Percentiles rank a stretch among this genome's conserved stretches.
Conservation (phyloP, 2,329 filamentous ascomycete species). For the Cryphonectria nitschkei region DNA sequence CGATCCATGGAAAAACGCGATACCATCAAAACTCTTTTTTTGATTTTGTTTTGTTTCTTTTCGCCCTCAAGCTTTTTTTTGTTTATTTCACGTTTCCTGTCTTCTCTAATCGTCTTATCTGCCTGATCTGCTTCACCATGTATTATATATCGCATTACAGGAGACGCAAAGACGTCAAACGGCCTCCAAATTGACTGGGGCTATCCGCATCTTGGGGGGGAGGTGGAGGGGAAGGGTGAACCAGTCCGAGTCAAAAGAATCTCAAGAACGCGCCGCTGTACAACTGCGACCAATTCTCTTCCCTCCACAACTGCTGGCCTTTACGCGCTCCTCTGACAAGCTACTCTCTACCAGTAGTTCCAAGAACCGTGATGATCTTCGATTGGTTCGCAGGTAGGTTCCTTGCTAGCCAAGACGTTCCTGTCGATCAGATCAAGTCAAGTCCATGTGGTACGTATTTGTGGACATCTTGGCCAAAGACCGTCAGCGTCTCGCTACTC, state of each 20-base stretch:
- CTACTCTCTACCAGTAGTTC: neutral
- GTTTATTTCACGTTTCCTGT: neutral
- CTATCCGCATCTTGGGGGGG: neutral
- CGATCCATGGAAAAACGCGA: slow-evolving; percentile 16
- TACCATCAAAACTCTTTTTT: slow-evolving; percentile 20
- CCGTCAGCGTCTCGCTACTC: neutral
- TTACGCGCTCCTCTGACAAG: neutral
- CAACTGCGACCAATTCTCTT: neutral
- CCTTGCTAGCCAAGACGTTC: neutral
- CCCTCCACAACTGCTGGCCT: neutral
- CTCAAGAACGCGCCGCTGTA: neutral
- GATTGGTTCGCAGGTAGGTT: neutral
- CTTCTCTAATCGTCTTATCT: neutral
- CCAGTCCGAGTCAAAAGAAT: neutral
- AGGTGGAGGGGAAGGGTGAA: neutral
- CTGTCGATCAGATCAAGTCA: neutral
- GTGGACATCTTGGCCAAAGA: neutral
- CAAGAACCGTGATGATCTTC: neutral
- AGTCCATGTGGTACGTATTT: neutral
- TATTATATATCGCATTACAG: slow-evolving; percentile 5
- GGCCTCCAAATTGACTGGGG: neutral
- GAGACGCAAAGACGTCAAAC: neutral
- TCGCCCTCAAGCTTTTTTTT: neutral
- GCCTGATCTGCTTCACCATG: neutral
- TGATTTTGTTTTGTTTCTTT: slow-evolving; percentile 8